Evolutionary conservation across 108 stramenopile genomes (phyloP).

Genomic region (Mediolabrus comicus): DNA sequence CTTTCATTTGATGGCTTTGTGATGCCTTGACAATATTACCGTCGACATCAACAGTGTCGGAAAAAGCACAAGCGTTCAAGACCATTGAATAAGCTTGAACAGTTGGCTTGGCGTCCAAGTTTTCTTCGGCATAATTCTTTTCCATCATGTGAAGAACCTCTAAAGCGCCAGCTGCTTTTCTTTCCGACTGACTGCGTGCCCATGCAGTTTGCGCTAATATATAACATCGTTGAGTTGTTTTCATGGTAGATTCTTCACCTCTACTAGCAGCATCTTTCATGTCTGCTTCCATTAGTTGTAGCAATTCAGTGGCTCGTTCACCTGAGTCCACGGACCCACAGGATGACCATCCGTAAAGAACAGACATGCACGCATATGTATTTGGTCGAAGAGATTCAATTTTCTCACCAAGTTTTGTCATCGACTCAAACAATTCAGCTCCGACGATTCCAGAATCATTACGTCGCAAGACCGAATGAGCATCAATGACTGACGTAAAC

Average conservation of each 20-base stretch:
- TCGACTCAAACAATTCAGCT: conserved; percentile 54
- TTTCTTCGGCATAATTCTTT: conserved; percentile 39
- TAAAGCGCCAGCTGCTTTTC: conserved; percentile 61
- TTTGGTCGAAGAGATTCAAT: conserved; percentile 52
- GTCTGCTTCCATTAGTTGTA: conserved; percentile 56
- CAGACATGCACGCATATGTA: conserved; percentile 53
- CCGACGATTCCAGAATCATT: conserved; percentile 60
- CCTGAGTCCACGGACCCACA: conserved; percentile 55
- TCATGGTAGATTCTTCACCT: conserved; percentile 47
- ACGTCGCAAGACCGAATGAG: conserved; percentile 54
- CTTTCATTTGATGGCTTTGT: conserved; percentile 39
- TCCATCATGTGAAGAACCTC: conserved; percentile 58
- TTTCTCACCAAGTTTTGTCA: conserved; percentile 43
- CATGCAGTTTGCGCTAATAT: conserved; percentile 53
- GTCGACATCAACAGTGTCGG: conserved; percentile 33
- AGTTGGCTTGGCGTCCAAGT: conserved; percentile 36
- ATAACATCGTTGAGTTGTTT: conserved; percentile 54
- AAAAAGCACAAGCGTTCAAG: conserved; percentile 72
- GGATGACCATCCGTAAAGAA: conserved; percentile 61
- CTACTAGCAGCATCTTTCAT: conserved; percentile 24
- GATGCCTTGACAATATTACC: conserved; percentile 30
- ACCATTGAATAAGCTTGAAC: conserved; percentile 66
- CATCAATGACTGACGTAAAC: conserved; percentile 70
- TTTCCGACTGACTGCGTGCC: conserved; percentile 46
- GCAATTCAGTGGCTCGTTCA: conserved; percentile 46